Evolutionary conservation across 441 rosid genomes (phyloP), one percentile per base, ranked within the genome.

Genomic region (Syzygium syzygioides): DNA sequence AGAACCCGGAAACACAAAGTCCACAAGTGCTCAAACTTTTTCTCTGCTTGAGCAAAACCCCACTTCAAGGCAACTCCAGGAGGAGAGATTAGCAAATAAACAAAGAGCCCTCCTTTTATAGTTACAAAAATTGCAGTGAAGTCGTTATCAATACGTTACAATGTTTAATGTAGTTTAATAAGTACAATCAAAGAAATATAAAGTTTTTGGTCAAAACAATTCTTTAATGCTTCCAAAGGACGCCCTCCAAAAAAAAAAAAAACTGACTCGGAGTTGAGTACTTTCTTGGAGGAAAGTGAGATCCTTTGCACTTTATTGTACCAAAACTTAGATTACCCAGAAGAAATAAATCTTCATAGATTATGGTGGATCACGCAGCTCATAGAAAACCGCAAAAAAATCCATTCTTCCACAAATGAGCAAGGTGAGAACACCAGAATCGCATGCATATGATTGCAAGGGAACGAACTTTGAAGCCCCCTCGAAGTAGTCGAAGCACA

Each of bases 121-220:
- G 86, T 41, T 25, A 28, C 41, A n/a, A 20, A 64, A 91, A 59
- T 71, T 89, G 89, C 89, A 90, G 53, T 66, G 25, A 88, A 71
- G 95, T 94, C 93, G 90, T 91, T 91, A 91, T 92, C 94, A 86
- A 86, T 88, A 87, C 86, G 89, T 85, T 87, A 37, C 89, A 88
- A 90, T 86, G 71, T 52, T 41, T 90, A 90, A 87, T 11, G 54
- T 37, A 64, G 57, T 55, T 55, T 56, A 90, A 71, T 30, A 84
- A 66, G 87, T 71, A 53, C 41, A 86, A 83, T 87, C 41, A 91
- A 89, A 86, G 66, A 80, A 80, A 89, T 57, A 93, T 20, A 76
- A 76, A 91, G 93, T 92, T 62, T 88, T 52, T 86, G 89, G 93
- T 93, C 95, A 94, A 95, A 94, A 89, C 90, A 88, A 88, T 93